Base-by-base conservation (phyloP, 192 early-diverging fungal species). In the Glomus cerebriforme region DNA sequence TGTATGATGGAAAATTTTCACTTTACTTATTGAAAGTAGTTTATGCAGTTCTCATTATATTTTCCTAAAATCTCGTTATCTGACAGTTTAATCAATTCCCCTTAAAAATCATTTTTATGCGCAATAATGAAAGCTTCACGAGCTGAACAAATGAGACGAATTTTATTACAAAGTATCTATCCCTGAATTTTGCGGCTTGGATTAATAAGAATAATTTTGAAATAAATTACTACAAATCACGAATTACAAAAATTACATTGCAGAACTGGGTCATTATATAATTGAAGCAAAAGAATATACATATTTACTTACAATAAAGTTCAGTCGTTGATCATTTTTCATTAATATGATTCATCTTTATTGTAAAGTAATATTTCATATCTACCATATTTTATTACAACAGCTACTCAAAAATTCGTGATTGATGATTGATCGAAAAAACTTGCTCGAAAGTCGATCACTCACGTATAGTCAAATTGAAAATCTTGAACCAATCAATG, bases 81-180 rank as follows among this genome's bases (percentile, higher is more conserved):
- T 35, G 26, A 15, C 4, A 60, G 10, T 9, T 17, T 19, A 43
- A 78, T 39, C 5, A 76, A 69, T 72, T 88, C 87, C 85, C 87
- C 59, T 0, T 64, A 72, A 62, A 62, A 82, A 27, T 80, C 32
- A 10, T 81, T 32, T 26, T 75, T 69, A 29, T 89, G 77, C 1
- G 87, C 88, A 43, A 88, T 69, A 24, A 45, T 73, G 47, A 86
- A 85, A 8, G 88, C 89, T 37, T 77, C 78, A 3, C 86, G 49
- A 0, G 88, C 80, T 0, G 79, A 70, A 1, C 63, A 26, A 0
- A 75, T 26, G 0, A 59, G 45, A 5, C 83, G 81, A 32, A 86
- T 79, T 49, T 69, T 39, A 49, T 82, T 71, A 0, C 79, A 76
- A 68, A 82, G 2, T 4, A 27, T 37, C 3, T 7, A 7, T 45